A percentile compares a stretch with the other conserved stretches of the same genome.
These are phyloP conservation scores for Plasmodium sp. DNA, from an alignment of 169 alveolate genomes.

Conservation along the genomic window DNA sequence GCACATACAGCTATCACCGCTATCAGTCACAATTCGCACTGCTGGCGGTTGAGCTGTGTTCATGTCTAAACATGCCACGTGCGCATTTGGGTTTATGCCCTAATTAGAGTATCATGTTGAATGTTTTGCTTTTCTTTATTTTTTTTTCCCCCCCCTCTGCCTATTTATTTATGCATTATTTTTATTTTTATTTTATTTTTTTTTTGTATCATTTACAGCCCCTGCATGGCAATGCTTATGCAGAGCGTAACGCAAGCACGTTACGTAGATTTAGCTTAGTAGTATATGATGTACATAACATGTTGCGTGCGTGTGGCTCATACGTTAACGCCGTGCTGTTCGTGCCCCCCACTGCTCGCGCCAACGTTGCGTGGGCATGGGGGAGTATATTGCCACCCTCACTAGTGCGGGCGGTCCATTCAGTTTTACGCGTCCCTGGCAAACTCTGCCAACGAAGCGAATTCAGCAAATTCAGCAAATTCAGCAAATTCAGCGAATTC, in stretches of 20 bases:
- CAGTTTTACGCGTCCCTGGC: background rate
- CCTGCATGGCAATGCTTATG: background rate
- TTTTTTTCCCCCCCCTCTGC: background rate
- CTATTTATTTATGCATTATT: background rate
- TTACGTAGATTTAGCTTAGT: background rate
- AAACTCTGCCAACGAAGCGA: background rate
- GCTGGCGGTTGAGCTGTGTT: background rate
- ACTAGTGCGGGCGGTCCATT: background rate
- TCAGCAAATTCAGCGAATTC: background rate
- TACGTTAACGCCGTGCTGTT: background rate
- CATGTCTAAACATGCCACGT: background rate
- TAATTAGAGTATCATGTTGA: background rate
- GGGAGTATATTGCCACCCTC: background rate
- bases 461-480: background rate
- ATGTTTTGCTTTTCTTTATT: background rate
- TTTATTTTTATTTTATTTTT: background rate
- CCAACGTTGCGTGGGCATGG: background rate
- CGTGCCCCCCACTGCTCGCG: background rate
- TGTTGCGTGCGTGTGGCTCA: background rate
- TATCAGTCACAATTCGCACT: background rate
- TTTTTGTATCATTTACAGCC: background rate
- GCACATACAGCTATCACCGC: background rate
- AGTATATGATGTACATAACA: background rate
- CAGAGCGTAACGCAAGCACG: background rate
- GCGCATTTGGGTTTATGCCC: background rate